Percentiles rank a stretch among this genome's conserved stretches.
Evolutionary conservation across 495 filamentous ascomycete genomes (phyloP).

Genomic region (Xylaria flabelliformis): DNA sequence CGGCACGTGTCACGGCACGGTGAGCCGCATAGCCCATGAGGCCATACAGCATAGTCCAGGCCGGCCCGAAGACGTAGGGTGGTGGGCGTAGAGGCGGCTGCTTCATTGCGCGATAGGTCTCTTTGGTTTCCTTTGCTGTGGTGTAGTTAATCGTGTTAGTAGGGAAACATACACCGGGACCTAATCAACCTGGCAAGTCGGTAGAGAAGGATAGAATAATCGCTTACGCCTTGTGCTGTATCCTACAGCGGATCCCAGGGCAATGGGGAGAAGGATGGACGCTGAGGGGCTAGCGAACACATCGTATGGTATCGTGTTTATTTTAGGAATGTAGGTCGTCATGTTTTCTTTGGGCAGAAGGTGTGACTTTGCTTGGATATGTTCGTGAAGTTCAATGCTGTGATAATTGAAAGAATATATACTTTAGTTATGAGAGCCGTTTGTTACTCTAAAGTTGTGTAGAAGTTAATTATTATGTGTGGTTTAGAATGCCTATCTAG

Average conservation of each 20-base stretch:
- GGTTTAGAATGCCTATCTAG: not conserved
- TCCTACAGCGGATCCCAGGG: conserved; percentile 67
- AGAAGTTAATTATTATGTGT: not conserved
- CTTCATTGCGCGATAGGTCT: conserved; percentile 68
- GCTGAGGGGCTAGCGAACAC: conserved; percentile 70
- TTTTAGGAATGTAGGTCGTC: conserved; percentile 68
- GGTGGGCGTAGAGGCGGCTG: conserved; percentile 86
- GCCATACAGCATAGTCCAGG: conserved; percentile 86
- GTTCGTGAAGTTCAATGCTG: not conserved
- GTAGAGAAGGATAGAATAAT: not conserved
- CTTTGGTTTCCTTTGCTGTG: conserved; percentile 62
- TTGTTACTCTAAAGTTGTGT: not conserved
- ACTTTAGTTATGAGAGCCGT: not conserved
- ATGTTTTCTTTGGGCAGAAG: conserved; percentile 48
- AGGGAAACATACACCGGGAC: not conserved
- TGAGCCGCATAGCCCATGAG: conserved; percentile 89
- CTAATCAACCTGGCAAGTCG: not conserved
- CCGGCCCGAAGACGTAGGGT: conserved; percentile 78
- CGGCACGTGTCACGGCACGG: conserved; percentile 65
- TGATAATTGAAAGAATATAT: not conserved
- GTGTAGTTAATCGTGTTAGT: conserved; percentile 18
- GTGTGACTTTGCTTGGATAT: not conserved
- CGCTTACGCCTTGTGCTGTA: conserved; percentile 63
- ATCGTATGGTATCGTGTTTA: conserved; percentile 64
- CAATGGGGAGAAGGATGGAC: conserved; percentile 72